Evolutionary conservation across 1,284 basidiomycete species (phyloP).

Genomic region (Pholiota adiposa): DNA sequence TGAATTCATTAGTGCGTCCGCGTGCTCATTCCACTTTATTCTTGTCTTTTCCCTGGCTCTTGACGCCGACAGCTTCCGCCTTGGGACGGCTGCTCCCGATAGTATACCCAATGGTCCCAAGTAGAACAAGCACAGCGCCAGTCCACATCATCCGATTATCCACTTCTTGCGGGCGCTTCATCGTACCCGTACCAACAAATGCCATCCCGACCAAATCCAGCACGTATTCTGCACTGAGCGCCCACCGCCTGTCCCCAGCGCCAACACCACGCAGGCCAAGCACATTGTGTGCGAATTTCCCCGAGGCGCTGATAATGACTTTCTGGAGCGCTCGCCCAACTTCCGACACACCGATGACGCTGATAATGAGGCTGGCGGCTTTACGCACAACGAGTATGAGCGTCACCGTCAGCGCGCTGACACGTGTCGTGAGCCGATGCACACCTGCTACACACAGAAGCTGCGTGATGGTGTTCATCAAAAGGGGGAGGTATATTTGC

Average conservation of each 20-base stretch:
- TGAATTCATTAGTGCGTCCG: slow-evolving; percentile 18
- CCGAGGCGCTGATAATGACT: neutral
- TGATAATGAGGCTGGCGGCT: slow-evolving; percentile 82
- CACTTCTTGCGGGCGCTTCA: slow-evolving; percentile 35
- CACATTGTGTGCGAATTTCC: neutral
- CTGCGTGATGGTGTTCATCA: slow-evolving; percentile 85
- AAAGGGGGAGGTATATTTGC: slow-evolving; percentile 66
- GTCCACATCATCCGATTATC: slow-evolving; percentile 58
- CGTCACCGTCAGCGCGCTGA: slow-evolving; percentile 84
- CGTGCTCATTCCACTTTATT: slow-evolving; percentile 19
- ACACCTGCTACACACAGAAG: slow-evolving; percentile 91
- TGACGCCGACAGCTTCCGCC: slow-evolving; percentile 20
- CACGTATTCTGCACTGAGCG: slow-evolving; percentile 26
- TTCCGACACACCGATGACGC: slow-evolving; percentile 47
- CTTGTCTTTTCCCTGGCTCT: slow-evolving; percentile 13
- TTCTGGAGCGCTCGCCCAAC: slow-evolving; percentile 12
- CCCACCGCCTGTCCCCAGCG: slow-evolving; percentile 1
- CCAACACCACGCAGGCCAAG: slow-evolving; percentile 5
- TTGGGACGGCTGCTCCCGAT: slow-evolving; percentile 37
- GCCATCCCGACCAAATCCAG: slow-evolving; percentile 18
- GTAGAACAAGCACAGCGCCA: slow-evolving; percentile 70
- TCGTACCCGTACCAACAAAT: slow-evolving; percentile 30
- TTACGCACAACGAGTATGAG: slow-evolving; percentile 91
- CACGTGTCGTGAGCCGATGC: slow-evolving; percentile 80
- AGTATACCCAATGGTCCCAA: slow-evolving; percentile 77